Base-by-base conservation (phyloP, 1,284 basidiomycete genomes). In the Athelia sp. region DNA sequence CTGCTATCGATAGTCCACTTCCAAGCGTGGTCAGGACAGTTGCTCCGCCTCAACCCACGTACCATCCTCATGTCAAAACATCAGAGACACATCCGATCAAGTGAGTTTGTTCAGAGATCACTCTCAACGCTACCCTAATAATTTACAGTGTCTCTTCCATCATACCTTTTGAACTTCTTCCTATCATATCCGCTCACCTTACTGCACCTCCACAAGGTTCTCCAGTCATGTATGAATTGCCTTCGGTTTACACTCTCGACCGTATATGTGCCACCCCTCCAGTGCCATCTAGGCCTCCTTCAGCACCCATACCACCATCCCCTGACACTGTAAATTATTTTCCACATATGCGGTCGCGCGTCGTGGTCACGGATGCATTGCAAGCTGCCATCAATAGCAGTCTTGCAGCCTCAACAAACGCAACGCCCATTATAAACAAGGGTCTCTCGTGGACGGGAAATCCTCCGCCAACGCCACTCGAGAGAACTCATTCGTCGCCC, bases 11-110 rank as follows among this genome's bases (percentile, higher is more conserved):
- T 50, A 46, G 54, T 48, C 45, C 57, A 50, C 56, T 55, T 46
- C 47, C 46, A 14, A 31, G 22, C 40, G 36, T 49, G 34, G n/a
- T 21, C 19, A 40, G n/a, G 15, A 48, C 46, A 45, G 46, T 44
- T 32, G 49, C 48, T 19, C 38, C 47, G 44, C 46, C 46, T 34
- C 50, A 49, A 18, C 38, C 47, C 45, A 13, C 54, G 40, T 47
- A 53, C 49, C 47, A 56, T 45, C 40, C 58, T 54, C 43, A 53
- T 11, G 43, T 84, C 52, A 92, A 91, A 62, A 94, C 91, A 0
- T 92, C 89, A 1, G 73, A 81, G 44, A 81, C 87, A 0, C 90
- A 94, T 65, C 92, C 91, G 2, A 88, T 94, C 62, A 90, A 91
- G 88, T 91, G 60, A 59, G 68, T 65, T 11, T 44, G 22, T 26